Conservation (phyloP, 768 basidiomycete genomes). For the Mycena haematopus region DNA sequence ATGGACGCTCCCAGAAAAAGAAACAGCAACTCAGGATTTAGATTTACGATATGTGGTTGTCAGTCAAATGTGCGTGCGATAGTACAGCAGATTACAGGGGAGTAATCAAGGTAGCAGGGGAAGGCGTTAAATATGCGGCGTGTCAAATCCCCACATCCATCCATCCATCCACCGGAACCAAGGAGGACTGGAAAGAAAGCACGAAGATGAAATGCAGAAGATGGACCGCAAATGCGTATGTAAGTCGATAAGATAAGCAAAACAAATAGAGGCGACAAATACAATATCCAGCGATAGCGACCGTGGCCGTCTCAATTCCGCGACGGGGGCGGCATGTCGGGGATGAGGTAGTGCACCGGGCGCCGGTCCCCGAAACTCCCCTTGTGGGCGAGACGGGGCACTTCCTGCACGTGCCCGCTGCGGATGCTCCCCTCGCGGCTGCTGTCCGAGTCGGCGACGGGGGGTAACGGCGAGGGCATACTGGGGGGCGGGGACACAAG, state of each 20-base stretch:
- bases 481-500: constrained; percentile 27
- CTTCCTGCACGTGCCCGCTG: constrained; percentile 13
- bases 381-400: constrained; percentile 44
- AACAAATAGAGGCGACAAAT: too few species aligned
- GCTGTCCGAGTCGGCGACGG: constrained; percentile 17
- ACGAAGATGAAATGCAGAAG: background rate
- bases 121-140: background rate
- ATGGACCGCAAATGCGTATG: too few species aligned
- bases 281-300: too few species aligned
- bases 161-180: background rate
- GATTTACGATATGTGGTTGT: background rate
- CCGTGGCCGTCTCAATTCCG: constrained; percentile 29
- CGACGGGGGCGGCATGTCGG: constrained; percentile 56
- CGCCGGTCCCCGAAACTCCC: constrained; percentile 52
- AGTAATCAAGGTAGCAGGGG: background rate
- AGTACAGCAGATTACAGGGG: constrained; percentile 3
- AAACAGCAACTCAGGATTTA: background rate
- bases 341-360: constrained; percentile 63
- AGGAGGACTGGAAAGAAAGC: background rate
- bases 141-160: background rate
- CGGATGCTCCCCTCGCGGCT: constrained; percentile 25
- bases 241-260: too few species aligned
- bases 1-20: too few species aligned
- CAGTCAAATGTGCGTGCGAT: background rate
- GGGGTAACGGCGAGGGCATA: background rate